Percentiles rank a stretch among this genome's conserved stretches.
These are phyloP conservation scores for Mycena vulgaris DNA, from an alignment of 768 basidiomycete species.

Conservation along the genomic window DNA sequence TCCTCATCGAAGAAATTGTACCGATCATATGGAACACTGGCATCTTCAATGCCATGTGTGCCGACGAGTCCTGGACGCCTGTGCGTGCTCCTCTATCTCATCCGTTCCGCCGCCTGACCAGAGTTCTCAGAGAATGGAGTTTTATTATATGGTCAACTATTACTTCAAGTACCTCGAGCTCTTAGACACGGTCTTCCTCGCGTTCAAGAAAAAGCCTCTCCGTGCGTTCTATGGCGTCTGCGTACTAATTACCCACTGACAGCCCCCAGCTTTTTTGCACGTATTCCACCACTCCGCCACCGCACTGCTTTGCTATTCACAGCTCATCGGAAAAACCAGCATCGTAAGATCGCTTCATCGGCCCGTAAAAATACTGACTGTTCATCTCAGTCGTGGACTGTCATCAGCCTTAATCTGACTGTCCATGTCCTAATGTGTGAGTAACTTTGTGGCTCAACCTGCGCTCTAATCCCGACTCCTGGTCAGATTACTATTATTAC, in stretches of 20 bases:
- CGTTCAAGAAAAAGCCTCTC: constrained; percentile 97
- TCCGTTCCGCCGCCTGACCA: constrained; percentile 23
- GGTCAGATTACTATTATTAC: constrained; percentile 97
- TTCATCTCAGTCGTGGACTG: constrained; percentile 88
- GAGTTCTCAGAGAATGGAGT: constrained; percentile 81
- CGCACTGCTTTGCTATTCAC: constrained; percentile 93
- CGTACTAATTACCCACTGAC: constrained; percentile 15
- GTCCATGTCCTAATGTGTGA: constrained; percentile 99
- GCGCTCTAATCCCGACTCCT: constrained; percentile 20
- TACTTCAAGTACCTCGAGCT: constrained; percentile 98
- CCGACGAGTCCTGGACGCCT: constrained; percentile 85
- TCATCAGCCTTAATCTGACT: constrained; percentile 89
- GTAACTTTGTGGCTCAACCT: constrained; percentile 47
- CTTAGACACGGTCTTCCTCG: constrained; percentile 96
- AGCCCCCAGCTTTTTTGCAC: constrained; percentile 87
- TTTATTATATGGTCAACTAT: constrained; percentile 99
- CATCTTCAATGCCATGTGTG: constrained; percentile 84
- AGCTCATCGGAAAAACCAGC: constrained; percentile 95
- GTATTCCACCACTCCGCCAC: constrained; percentile 99
- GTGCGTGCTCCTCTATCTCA: constrained; percentile 63
- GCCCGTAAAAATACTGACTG: constrained; percentile 25
- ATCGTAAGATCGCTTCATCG: constrained; percentile 71
- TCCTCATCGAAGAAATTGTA: constrained; percentile 93
- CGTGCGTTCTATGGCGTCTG: constrained; percentile 63
- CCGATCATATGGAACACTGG: constrained; percentile 84